phyloP scores from a whole-genome alignment of 2,329 filamentous ascomycete genomes.

The Escovopsis sp. region DNA sequence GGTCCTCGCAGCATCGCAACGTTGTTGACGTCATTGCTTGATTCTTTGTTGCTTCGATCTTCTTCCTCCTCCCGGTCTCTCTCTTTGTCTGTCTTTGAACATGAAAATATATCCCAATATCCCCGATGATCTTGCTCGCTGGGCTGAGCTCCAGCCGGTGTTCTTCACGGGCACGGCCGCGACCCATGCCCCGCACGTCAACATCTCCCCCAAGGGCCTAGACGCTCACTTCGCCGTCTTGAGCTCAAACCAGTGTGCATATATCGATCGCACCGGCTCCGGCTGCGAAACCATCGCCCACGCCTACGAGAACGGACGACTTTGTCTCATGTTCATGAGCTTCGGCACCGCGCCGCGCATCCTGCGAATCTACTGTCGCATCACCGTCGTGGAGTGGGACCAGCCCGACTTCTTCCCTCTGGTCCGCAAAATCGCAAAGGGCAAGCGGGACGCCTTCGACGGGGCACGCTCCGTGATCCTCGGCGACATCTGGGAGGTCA shows the following conservation, averaged over 20 bases:
- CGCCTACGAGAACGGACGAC: constrained; percentile 60
- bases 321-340: constrained; percentile 61
- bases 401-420: constrained; percentile 31
- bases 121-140: constrained; percentile 39
- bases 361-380: constrained; percentile 47
- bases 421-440: constrained; percentile 28
- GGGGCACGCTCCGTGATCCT: constrained; percentile 46
- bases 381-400: constrained; percentile 45
- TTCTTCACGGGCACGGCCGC: constrained; percentile 67
- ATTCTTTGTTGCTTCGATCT: not conserved
- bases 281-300: constrained; percentile 66
- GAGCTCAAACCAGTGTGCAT: constrained; percentile 44
- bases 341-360: constrained; percentile 47
- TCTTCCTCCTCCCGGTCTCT: not conserved
- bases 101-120: constrained; percentile 50
- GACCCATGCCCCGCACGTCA: constrained; percentile 52
- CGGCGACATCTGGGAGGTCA: constrained; percentile 48
- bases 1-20: no score
- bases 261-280: constrained; percentile 61
- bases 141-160: constrained; percentile 52
- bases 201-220: constrained; percentile 63
- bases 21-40: no score
- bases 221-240: constrained; percentile 48
- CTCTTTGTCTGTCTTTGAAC: constrained; percentile 2
- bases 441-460: constrained; percentile 22